These are phyloP conservation scores for Dicorynia guianensis DNA, from an alignment of 306 rosid genomes.

Conservation along the genomic window DNA sequence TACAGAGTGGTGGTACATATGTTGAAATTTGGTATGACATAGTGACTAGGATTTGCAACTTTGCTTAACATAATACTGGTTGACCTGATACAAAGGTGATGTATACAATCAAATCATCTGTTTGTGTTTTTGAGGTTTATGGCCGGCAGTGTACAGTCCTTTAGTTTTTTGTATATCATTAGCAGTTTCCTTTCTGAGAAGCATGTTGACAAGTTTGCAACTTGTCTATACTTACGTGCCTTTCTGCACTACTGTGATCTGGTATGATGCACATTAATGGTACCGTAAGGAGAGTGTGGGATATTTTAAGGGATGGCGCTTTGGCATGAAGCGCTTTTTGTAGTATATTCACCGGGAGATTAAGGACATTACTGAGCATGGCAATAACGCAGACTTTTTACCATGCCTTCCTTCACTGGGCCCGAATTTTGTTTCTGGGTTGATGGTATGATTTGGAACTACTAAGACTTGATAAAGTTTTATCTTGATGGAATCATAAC, in stretches of 20 bases:
- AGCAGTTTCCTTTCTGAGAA: too few relatives aligned
- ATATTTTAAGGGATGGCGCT: not conserved
- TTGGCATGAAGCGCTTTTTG: not conserved
- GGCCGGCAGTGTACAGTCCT: not conserved
- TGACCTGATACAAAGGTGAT: not conserved
- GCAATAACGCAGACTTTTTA: not conserved
- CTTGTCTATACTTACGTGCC: not conserved
- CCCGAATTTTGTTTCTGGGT: not conserved
- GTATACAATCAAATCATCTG: conserved; percentile 1
- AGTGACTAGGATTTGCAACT: conserved; percentile 3
- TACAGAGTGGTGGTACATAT: not conserved
- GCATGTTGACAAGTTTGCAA: too few relatives aligned
- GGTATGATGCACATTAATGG: not conserved
- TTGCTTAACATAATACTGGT: conserved; percentile 7
- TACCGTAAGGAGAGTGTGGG: not conserved
- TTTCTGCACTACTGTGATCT: not conserved
- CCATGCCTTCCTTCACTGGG: not conserved
- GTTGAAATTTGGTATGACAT: conserved; percentile 7
- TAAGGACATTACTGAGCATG: not conserved
- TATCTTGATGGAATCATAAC: too few relatives aligned
- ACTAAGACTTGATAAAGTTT: too few relatives aligned
- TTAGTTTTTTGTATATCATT: too few relatives aligned
- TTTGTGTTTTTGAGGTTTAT: not conserved
- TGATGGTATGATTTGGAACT: not conserved
- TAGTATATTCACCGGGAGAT: not conserved